These are phyloP conservation scores for Sphaerosporella brunnea DNA, from an alignment of 495 filamentous ascomycete species.

Conservation along the genomic window DNA sequence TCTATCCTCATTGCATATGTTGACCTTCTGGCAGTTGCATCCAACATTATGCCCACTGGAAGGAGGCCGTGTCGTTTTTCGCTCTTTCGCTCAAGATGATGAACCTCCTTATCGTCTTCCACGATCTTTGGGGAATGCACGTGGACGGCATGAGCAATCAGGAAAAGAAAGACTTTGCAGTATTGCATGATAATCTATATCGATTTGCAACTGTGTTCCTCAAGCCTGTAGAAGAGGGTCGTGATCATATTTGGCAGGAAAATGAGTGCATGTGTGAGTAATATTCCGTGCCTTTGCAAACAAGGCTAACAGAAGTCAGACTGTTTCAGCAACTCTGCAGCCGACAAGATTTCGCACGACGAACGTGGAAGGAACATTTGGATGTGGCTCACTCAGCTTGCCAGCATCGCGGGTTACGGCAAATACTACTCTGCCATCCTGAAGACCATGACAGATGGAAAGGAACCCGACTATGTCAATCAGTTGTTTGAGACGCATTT, in stretches of 20 bases:
- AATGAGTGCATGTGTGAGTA: slow-evolving; percentile 7
- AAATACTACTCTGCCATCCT: slow-evolving; percentile 6
- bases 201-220: slow-evolving; percentile 4
- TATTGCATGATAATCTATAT: slow-evolving; percentile 8
- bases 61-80: slow-evolving; percentile 3
- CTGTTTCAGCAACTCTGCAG: slow-evolving; percentile 4
- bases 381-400: slow-evolving; percentile 4
- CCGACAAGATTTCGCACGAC: not conserved
- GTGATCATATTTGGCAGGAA: slow-evolving; percentile 2
- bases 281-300: not conserved
- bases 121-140: slow-evolving; percentile 10
- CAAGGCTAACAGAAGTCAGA: slow-evolving; percentile 3
- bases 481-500: slow-evolving; percentile 2
- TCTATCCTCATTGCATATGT: not conserved
- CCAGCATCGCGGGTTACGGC: slow-evolving; percentile 4
- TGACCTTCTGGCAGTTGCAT: slow-evolving; percentile 2
- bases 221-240: slow-evolving; percentile 1
- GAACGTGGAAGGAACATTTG: slow-evolving; percentile 1
- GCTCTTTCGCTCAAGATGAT: slow-evolving; percentile 8
- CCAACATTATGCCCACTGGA: slow-evolving; percentile 6
- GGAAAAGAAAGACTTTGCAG: slow-evolving; percentile 9
- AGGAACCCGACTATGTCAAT: slow-evolving; percentile 7
- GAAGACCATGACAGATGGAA: slow-evolving; percentile 8
- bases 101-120: slow-evolving; percentile 9
- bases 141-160: slow-evolving; percentile 8